These are phyloP conservation scores for Nothophytophthora sp. DNA, from an alignment of 352 stramenopile species.

Conservation along the genomic window DNA sequence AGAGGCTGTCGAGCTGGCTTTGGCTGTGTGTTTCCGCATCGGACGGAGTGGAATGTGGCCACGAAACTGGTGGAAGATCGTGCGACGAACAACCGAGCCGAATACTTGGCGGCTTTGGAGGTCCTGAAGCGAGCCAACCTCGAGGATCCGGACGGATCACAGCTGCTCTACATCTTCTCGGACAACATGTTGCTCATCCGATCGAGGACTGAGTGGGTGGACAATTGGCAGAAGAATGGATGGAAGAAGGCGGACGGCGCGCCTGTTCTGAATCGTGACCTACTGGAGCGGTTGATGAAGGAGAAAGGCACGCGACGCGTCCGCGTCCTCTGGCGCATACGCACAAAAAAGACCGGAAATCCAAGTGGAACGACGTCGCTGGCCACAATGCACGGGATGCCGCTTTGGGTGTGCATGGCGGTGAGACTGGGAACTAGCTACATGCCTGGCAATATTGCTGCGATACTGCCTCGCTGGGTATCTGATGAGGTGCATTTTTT, in stretches of 20 bases:
- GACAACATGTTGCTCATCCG: conserved; percentile 81
- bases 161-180: conserved; percentile 71
- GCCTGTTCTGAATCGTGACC: conserved; percentile 60
- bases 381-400: conserved; percentile 49
- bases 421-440: not conserved
- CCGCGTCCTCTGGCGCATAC: conserved; percentile 64
- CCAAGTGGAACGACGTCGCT: conserved; percentile 74
- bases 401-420: conserved; percentile 10
- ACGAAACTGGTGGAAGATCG: conserved; percentile 44
- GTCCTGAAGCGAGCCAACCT: conserved; percentile 68
- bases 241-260: conserved; percentile 64
- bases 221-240: conserved; percentile 56
- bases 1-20: conserved; percentile 57
- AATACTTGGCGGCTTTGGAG: conserved; percentile 61
- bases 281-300: conserved; percentile 57
- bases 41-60: conserved; percentile 59
- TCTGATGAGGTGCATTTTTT: no score
- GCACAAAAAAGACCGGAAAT: conserved; percentile 57
- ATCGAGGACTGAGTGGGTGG: conserved; percentile 80
- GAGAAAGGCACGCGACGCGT: conserved; percentile 47
- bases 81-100: conserved; percentile 56
- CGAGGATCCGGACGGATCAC: conserved; percentile 32
- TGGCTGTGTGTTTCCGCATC: conserved; percentile 79
- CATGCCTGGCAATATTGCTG: no score
- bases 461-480: no score